Evolutionary conservation across 257 asterid genomes (phyloP).

Genomic region (Paulownia fortunei): DNA sequence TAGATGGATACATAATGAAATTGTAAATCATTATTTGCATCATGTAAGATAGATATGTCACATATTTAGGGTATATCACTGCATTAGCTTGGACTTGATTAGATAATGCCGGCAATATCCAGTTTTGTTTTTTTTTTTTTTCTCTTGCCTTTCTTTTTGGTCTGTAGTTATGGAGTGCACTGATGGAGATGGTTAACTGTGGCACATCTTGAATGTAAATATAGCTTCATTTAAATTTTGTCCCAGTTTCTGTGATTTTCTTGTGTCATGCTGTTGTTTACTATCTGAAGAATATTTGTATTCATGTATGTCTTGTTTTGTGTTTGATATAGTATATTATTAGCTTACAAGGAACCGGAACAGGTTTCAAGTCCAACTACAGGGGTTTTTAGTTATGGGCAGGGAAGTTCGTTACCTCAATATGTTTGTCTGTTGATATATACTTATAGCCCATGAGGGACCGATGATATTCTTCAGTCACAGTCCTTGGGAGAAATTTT

Average conservation of each 20-base stretch:
- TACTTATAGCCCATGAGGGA: too few species aligned
- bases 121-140: constrained; percentile 22
- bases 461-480: too few species aligned
- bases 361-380: too few species aligned
- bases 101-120: neutral
- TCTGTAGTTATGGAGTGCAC: constrained; percentile 18
- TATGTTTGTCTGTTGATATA: too few species aligned
- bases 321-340: too few species aligned
- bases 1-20: constrained; percentile 47
- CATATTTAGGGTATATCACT: constrained; percentile 7
- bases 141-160: neutral
- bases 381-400: too few species aligned
- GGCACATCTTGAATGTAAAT: constrained; percentile 37
- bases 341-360: too few species aligned
- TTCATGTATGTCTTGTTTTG: neutral
- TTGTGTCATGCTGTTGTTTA: neutral
- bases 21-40: constrained; percentile 46
- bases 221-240: constrained; percentile 10
- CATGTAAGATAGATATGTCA: constrained; percentile 32
- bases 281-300: neutral
- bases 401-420: too few species aligned
- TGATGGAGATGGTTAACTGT: neutral
- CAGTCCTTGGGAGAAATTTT: too few species aligned
- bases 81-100: constrained; percentile 26
- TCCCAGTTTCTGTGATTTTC: neutral